Evolutionary conservation across 2,329 filamentous ascomycete genomes (phyloP).

Genomic region (Colletotrichum graminicola): DNA sequence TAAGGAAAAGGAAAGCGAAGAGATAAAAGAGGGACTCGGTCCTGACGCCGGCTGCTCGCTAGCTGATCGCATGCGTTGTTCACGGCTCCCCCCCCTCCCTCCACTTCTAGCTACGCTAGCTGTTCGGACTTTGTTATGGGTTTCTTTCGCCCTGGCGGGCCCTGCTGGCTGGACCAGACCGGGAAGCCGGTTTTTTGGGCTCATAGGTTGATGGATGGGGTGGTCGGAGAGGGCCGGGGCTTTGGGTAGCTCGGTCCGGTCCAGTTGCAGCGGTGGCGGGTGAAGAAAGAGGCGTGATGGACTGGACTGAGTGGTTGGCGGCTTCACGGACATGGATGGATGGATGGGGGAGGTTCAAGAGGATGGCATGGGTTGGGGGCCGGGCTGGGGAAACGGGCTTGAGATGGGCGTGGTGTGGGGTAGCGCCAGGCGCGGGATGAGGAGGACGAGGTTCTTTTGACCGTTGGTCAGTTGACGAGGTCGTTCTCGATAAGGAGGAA

Average conservation of each 20-base stretch:
- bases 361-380: not conserved
- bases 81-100: not conserved
- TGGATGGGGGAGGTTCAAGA: not conserved
- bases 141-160: not conserved
- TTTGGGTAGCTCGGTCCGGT: not conserved
- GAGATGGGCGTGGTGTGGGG: constrained; percentile 3
- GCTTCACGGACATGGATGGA: not conserved
- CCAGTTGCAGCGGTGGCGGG: not conserved
- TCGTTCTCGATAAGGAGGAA: not conserved
- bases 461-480: not conserved
- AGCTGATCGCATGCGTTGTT: not conserved
- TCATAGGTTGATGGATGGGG: not conserved
- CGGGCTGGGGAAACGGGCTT: not conserved
- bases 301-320: not conserved
- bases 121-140: not conserved
- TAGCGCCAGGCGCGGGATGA: constrained; percentile 4
- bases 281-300: not conserved
- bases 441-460: not conserved
- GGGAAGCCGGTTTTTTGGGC: not conserved
- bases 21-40: not conserved
- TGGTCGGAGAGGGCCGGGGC: not conserved
- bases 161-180: not conserved
- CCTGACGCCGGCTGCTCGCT: not conserved
- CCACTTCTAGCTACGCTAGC: not conserved
- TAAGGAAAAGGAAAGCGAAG: not conserved